phyloP scores from a whole-genome alignment of 2,329 filamentous ascomycete species.

The Alternaria triticina region DNA sequence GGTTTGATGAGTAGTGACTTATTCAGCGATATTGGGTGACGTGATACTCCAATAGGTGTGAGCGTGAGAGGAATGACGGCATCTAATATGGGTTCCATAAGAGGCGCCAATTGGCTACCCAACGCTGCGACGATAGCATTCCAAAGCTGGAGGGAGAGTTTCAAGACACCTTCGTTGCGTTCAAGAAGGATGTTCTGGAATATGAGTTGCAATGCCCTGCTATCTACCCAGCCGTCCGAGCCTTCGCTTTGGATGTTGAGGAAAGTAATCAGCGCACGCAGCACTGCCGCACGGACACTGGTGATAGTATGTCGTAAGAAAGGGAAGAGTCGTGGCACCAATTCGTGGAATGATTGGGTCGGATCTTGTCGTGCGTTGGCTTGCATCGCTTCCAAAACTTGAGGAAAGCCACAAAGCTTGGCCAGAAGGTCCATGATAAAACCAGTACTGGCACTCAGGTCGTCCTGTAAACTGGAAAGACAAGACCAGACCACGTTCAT shows the following conservation, averaged over 20 bases:
- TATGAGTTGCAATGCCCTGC: slow-evolving; percentile 83
- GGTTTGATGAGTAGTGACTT: slow-evolving; percentile 87
- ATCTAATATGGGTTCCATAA: slow-evolving; percentile 77
- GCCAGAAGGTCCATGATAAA: slow-evolving; percentile 98
- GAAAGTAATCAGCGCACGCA: slow-evolving; percentile 92
- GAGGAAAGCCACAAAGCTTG: slow-evolving; percentile 91
- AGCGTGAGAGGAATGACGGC: slow-evolving; percentile 84
- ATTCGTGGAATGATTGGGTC: slow-evolving; percentile 86
- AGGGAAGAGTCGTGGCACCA: slow-evolving; percentile 92
- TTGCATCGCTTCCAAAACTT: slow-evolving; percentile 95
- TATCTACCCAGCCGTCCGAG: slow-evolving; percentile 90
- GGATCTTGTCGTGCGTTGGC: slow-evolving; percentile 77
- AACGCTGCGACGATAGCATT: slow-evolving; percentile 74
- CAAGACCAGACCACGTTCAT: slow-evolving; percentile 98
- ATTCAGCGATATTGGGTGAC: slow-evolving; percentile 93
- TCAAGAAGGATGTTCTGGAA: slow-evolving; percentile 97
- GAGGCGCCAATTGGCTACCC: slow-evolving; percentile 69
- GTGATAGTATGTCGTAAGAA: slow-evolving; percentile 98
- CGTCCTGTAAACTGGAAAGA: slow-evolving; percentile 93
- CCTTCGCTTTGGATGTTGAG: slow-evolving; percentile 80
- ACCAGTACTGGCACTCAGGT: slow-evolving; percentile 94
- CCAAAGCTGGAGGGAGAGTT: slow-evolving; percentile 88
- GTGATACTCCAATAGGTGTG: slow-evolving; percentile 89
- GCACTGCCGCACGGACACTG: slow-evolving; percentile 88
- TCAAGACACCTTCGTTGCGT: slow-evolving; percentile 81